These are phyloP conservation scores for Sporisorium reilianum DNA, from an alignment of 1,284 basidiomycete species.

Conservation along the genomic window DNA sequence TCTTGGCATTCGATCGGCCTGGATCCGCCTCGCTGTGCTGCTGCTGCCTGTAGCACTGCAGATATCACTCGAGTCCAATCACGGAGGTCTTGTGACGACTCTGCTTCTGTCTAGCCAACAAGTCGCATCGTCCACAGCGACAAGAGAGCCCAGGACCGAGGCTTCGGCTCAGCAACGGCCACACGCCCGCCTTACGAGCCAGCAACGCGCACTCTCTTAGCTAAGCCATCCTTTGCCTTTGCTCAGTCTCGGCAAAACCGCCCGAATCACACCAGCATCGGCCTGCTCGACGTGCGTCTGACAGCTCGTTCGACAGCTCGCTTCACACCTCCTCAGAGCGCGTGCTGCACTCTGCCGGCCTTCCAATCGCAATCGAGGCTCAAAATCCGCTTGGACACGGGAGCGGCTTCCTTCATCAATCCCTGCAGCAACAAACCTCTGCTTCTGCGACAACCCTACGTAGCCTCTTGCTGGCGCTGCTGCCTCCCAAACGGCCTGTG, in stretches of 20 bases:
- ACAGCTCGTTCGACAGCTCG: neutral
- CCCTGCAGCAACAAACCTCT: neutral
- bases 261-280: too few relatives aligned
- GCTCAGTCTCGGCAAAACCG: too few relatives aligned
- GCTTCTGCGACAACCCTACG: neutral
- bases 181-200: too few relatives aligned
- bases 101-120: neutral
- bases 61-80: neutral
- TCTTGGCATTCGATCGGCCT: neutral
- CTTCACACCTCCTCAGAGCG: neutral
- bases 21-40: neutral
- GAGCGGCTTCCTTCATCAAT: neutral
- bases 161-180: too few relatives aligned
- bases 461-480: neutral
- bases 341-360: neutral
- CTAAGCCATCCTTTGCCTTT: too few relatives aligned
- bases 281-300: too few relatives aligned
- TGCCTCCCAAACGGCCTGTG: neutral
- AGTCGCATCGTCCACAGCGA: neutral
- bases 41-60: neutral
- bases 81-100: neutral
- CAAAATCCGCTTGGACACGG: neutral
- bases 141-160: neutral
- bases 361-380: neutral
- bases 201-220: too few relatives aligned